Base-by-base conservation (phyloP, 1,284 basidiomycete species). In the Kalmanozyma brasiliensis region DNA sequence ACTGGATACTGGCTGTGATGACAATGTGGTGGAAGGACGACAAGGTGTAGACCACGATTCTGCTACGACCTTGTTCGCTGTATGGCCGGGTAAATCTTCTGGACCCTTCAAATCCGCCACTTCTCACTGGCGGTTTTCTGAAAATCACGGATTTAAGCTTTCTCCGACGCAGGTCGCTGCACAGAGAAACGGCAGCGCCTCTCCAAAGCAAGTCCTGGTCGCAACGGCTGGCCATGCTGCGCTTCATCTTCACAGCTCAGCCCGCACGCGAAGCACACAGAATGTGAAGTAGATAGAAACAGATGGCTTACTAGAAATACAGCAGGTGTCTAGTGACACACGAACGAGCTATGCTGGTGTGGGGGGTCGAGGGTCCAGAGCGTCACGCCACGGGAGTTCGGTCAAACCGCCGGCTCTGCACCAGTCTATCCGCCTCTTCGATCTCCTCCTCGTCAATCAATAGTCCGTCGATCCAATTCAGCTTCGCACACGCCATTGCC, bases 381-480 rank as follows among this genome's bases (percentile, higher is more conserved):
- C 19, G 13, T 23, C 17, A 51, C 14, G 45, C 38, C 7, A 23
- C 35, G 0, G 44, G 49, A 2, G 41, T 11, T 8, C 51, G 42
- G 29, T 63, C 66, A 40, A 63, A 69, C 2, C 60, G 17, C 35
- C 45, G 52, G 29, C 61, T 64, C 23, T 60, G 52, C 6, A 80
- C 55, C 41, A 72, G 45, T 32, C 41, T 52, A 30, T 77, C 77
- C 16, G 80, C 78, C 32, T 52, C 38, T 8, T 56, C 52, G 16
- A 80, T 68, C 29, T 80, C 80, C 20, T 57, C 63, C 17, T 78
- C 74, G 10, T 42, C 52, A 22, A 81, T 48, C 30, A 58, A 20
- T 26, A 81, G 52, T 4, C 80, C 80, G 45, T 81, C 80, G 10
- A 81, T 49, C 78, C 79, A 80, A 14, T 51, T 63, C 29, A 81